Evolutionary conservation across 805 yeast species (phyloP).

Genomic region (Zygosaccharomyces bailii): DNA sequence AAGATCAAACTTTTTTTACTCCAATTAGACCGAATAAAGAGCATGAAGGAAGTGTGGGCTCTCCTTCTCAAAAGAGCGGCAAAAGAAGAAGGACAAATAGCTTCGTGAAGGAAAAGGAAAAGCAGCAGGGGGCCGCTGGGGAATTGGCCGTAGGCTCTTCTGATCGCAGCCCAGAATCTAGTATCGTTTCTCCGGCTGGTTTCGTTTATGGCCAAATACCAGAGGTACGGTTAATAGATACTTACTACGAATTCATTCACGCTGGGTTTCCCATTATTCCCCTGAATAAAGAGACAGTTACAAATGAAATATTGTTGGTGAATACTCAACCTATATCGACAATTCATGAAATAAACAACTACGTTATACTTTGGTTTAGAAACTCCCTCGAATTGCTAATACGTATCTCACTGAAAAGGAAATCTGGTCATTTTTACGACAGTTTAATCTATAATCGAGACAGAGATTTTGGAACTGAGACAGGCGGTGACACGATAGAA

Average conservation of each 20-base stretch:
- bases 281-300: constrained; percentile 34
- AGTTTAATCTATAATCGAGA: constrained; percentile 6
- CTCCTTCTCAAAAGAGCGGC: constrained; percentile 1
- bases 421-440: constrained; percentile 18
- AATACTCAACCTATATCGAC: constrained; percentile 33
- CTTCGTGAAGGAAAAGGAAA: constrained; percentile 10
- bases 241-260: constrained; percentile 46
- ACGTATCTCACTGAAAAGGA: constrained; percentile 27
- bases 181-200: constrained; percentile 6
- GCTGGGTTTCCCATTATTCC: constrained; percentile 40
- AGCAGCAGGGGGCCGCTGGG: constrained; percentile 4
- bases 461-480: constrained; percentile 2
- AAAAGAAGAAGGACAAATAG: constrained; percentile 7
- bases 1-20: neutral
- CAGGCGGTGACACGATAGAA: constrained; percentile 1
- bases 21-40: neutral
- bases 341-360: constrained; percentile 33
- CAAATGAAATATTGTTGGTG: constrained; percentile 30
- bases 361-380: constrained; percentile 34
- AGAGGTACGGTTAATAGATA: constrained; percentile 41
- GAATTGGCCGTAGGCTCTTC: neutral
- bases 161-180: neutral
- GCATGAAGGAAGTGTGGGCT: neutral
- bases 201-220: constrained; percentile 31
- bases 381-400: constrained; percentile 34